These are phyloP conservation scores for Drosera spatulata DNA, from an alignment of 179 eudicot species.

Conservation along the genomic window DNA sequence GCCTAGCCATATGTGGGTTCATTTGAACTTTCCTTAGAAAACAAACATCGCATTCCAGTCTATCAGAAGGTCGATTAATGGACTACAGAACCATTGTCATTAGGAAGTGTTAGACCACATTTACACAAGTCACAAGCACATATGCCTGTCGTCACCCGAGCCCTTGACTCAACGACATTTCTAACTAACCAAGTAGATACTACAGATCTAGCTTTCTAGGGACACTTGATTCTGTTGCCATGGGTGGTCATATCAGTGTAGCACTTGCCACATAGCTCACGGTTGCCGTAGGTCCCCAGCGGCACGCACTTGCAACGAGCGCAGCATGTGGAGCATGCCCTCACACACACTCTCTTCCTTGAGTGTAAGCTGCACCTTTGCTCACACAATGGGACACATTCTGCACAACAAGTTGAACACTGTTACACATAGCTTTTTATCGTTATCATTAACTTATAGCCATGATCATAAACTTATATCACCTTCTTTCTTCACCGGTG, in stretches of 20 bases:
- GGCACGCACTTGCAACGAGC: conserved; percentile 73
- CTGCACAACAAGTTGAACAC: conserved; percentile 18
- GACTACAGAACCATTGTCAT: no score
- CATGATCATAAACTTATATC: neutral
- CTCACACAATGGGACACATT: conserved; percentile 37
- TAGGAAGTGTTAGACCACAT: no score
- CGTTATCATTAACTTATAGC: neutral
- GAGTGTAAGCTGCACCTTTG: conserved; percentile 51
- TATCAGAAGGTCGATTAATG: no score
- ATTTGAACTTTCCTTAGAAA: no score
- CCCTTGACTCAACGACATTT: neutral
- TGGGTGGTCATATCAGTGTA: conserved; percentile 57
- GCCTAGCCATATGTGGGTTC: no score
- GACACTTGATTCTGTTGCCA: conserved; percentile 43
- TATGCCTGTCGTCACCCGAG: no score
- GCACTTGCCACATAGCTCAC: conserved; percentile 42
- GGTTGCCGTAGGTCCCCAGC: conserved; percentile 67
- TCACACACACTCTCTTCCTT: conserved; percentile 34
- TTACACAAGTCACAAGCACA: no score
- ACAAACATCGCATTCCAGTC: no score
- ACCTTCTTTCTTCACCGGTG: conserved; percentile 34
- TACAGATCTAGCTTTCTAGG: conserved; percentile 11
- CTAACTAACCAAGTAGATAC: neutral
- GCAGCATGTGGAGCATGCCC: conserved; percentile 67
- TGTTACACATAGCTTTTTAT: neutral